Percentiles rank a stretch among this genome's conserved stretches.
Evolutionary conservation across 176 grass and related monocot species (phyloP).

Genomic region (Musa troglodytarum): DNA sequence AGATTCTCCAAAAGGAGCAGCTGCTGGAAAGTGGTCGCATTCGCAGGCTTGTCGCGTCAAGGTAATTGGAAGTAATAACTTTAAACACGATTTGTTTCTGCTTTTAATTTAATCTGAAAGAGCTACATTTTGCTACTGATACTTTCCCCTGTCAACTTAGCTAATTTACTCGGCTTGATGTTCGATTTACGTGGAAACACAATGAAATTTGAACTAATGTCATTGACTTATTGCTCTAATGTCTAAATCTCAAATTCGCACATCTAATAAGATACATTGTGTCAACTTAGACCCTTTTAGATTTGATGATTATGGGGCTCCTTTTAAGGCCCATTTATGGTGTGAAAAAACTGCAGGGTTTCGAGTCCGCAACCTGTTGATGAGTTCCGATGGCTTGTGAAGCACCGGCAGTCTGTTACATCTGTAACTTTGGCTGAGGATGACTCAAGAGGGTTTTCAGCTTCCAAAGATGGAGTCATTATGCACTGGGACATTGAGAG

Average conservation of each 20-base stretch:
- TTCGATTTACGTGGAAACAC: too few species aligned
- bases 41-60: slow-evolving; percentile 41
- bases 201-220: too few species aligned
- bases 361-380: slow-evolving; percentile 45
- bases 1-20: slow-evolving; percentile 54
- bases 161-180: too few species aligned
- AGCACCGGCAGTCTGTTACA: slow-evolving; percentile 70
- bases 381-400: slow-evolving; percentile 44
- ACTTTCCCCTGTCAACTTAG: too few species aligned
- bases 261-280: background rate
- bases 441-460: slow-evolving; percentile 63
- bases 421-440: slow-evolving; percentile 58
- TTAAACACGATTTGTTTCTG: background rate
- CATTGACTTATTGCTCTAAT: too few species aligned
- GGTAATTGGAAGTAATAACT: slow-evolving; percentile 24
- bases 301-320: background rate
- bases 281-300: background rate
- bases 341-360: slow-evolving; percentile 38
- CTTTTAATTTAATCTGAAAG: background rate
- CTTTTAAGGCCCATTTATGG: background rate
- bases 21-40: slow-evolving; percentile 68
- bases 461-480: slow-evolving; percentile 75
- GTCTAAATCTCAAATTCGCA: background rate
- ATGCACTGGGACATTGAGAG: slow-evolving; percentile 74
- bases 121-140: background rate